Evolutionary conservation across 495 filamentous ascomycete species (phyloP).

Genomic region (Sphaerosporella brunnea): DNA sequence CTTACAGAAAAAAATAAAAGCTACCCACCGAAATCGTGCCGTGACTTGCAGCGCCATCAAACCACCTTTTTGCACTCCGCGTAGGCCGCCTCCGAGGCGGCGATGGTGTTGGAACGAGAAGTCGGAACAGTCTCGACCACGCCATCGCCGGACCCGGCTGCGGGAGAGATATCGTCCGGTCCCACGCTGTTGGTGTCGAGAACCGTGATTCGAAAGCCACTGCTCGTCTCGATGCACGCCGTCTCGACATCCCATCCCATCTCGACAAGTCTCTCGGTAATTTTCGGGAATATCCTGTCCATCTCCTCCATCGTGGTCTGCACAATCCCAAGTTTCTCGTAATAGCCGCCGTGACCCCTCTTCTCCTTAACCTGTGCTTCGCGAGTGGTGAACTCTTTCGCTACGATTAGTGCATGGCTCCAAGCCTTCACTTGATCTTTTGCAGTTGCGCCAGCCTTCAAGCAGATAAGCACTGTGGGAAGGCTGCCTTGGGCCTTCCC

Average conservation of each 20-base stretch:
- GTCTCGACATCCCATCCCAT: conserved; percentile 45
- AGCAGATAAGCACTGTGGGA: conserved; percentile 31
- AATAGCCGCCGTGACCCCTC: conserved; percentile 13
- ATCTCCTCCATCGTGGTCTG: conserved; percentile 28
- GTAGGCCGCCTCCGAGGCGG: not conserved
- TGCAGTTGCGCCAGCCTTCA: conserved; percentile 41
- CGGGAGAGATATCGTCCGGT: not conserved
- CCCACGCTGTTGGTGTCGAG: not conserved
- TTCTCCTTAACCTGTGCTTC: conserved; percentile 7
- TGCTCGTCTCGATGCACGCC: conserved; percentile 41
- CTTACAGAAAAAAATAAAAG: conserved; percentile 2
- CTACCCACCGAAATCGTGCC: too few species aligned
- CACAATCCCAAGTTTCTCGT: conserved; percentile 19
- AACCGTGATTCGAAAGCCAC: conserved; percentile 4
- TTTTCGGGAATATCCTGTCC: conserved; percentile 29
- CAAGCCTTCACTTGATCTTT: conserved; percentile 48
- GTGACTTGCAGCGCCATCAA: conserved; percentile 1
- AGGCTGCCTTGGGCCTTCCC: not conserved
- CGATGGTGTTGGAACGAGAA: too few species aligned
- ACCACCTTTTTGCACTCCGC: not conserved
- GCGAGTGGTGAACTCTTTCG: conserved; percentile 26
- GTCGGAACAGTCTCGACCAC: not conserved
- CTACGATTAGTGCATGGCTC: conserved; percentile 51
- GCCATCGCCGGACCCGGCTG: not conserved
- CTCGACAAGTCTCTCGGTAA: conserved; percentile 28